phyloP scores from a whole-genome alignment of 768 basidiomycete species.

The Termitomyces sp. region DNA sequence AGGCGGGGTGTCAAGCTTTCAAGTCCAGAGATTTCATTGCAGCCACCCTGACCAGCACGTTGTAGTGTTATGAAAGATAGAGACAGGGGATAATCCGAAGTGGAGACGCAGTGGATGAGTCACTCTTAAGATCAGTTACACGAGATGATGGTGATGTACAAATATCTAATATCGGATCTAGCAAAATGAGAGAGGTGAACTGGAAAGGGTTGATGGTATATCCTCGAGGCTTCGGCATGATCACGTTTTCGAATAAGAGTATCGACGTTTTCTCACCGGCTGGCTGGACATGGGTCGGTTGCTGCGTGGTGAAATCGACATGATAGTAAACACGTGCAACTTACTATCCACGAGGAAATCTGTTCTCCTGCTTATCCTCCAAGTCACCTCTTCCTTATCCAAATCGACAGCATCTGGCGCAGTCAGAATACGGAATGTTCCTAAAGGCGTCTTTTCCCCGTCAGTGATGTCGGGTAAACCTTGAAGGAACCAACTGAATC shows the following conservation, averaged over 20 bases:
- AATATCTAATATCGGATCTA: neutral
- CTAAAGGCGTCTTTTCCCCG: conserved; percentile 4
- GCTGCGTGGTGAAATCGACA: conserved; percentile 7
- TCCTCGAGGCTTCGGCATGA: conserved; percentile 1
- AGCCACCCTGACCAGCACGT: neutral
- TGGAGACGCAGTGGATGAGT: neutral
- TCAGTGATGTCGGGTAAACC: conserved; percentile 9
- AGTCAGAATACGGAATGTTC: conserved; percentile 14
- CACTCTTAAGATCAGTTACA: neutral
- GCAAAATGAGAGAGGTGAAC: neutral
- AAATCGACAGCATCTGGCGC: conserved; percentile 11
- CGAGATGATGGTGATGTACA: neutral
- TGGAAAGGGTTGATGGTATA: neutral
- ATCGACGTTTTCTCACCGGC: conserved; percentile 5
- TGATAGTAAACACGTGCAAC: neutral
- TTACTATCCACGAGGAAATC: conserved; percentile 3
- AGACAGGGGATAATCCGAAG: neutral
- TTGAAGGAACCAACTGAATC: conserved; percentile 2
- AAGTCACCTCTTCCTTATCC: conserved; percentile 8
- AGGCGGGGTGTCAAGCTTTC: neutral
- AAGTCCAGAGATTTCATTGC: neutral
- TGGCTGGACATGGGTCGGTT: conserved; percentile 16
- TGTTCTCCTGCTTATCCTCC: conserved; percentile 15
- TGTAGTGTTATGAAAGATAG: neutral
- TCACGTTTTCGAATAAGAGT: neutral